phyloP scores from a whole-genome alignment of 2,329 filamentous ascomycete genomes.

The Pseudopithomyces chartarum region DNA sequence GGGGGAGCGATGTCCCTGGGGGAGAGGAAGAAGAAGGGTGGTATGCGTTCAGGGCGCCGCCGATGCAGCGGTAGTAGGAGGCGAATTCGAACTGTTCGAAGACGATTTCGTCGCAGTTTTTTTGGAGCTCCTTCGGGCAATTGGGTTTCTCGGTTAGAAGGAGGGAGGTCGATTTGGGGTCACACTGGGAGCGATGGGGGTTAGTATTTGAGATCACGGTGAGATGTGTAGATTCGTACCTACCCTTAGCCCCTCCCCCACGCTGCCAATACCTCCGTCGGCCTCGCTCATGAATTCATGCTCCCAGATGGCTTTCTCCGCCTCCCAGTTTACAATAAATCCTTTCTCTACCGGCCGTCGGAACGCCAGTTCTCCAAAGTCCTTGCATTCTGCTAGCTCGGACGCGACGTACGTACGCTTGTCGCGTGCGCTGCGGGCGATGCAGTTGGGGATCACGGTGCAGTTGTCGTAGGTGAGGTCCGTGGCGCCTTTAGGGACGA shows the following conservation, averaged over 20 bases:
- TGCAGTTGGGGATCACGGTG: constrained; percentile 80
- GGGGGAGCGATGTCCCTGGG: constrained; percentile 56
- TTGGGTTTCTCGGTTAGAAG: constrained; percentile 87
- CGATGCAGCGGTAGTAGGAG: constrained; percentile 78
- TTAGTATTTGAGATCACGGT: no score
- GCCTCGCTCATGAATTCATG: constrained; percentile 74
- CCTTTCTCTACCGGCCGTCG: constrained; percentile 91
- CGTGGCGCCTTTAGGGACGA: constrained; percentile 52
- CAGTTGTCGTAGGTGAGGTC: constrained; percentile 53
- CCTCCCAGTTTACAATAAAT: constrained; percentile 95
- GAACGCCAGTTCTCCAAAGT: constrained; percentile 88
- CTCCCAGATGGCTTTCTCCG: constrained; percentile 94
- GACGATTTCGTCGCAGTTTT: constrained; percentile 92
- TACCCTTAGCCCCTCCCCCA: constrained; percentile 64
- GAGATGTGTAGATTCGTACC: no score
- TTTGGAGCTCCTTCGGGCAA: constrained; percentile 77
- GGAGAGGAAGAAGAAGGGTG: constrained; percentile 57
- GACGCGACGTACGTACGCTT: constrained; percentile 79
- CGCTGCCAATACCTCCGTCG: constrained; percentile 64
- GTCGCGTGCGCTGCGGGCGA: constrained; percentile 78
- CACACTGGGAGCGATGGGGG: constrained; percentile 57
- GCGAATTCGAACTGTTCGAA: constrained; percentile 97
- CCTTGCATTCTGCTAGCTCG: constrained; percentile 77
- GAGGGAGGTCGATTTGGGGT: constrained; percentile 81
- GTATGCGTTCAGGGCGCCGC: constrained; percentile 72